Conservation (phyloP, 169 alveolate genomes). For the Cryptosporidium sp. region DNA sequence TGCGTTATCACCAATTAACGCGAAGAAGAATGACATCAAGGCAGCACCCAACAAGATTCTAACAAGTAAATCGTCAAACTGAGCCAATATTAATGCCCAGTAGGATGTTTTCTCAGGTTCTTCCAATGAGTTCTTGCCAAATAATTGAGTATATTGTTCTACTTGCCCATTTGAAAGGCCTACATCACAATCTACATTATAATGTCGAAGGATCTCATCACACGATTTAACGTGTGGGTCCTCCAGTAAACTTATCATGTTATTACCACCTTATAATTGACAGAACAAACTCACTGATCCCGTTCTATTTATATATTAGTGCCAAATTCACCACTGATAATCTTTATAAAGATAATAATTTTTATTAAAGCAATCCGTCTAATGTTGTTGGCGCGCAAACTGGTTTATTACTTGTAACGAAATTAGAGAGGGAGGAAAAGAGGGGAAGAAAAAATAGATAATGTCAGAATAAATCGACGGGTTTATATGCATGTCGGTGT, state of each 20-base stretch:
- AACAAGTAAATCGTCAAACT: constrained; percentile 95
- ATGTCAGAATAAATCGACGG: background rate
- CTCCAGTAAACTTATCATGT: constrained; percentile 47
- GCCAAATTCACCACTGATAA: background rate
- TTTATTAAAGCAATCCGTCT: background rate
- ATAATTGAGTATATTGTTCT: constrained; percentile 58
- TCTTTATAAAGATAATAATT: background rate
- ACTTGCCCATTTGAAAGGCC: constrained; percentile 75
- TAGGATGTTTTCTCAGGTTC: constrained; percentile 92
- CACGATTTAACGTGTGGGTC: constrained; percentile 73
- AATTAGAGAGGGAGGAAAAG: background rate
- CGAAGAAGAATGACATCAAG: constrained; percentile 92
- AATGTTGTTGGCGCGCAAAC: background rate
- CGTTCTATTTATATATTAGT: background rate
- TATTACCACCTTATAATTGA: background rate
- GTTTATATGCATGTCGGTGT: background rate
- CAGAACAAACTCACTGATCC: background rate
- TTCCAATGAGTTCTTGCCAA: constrained; percentile 90
- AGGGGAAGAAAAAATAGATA: background rate
- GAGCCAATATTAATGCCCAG: constrained; percentile 90
- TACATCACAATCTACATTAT: constrained; percentile 72
- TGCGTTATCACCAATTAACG: constrained; percentile 89
- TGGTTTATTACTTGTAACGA: background rate
- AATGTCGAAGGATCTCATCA: constrained; percentile 76
- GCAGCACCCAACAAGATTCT: constrained; percentile 97